These are phyloP conservation scores for Miscanthus lutarioriparius DNA, from an alignment of 176 grass and related monocot species.

Conservation along the genomic window DNA sequence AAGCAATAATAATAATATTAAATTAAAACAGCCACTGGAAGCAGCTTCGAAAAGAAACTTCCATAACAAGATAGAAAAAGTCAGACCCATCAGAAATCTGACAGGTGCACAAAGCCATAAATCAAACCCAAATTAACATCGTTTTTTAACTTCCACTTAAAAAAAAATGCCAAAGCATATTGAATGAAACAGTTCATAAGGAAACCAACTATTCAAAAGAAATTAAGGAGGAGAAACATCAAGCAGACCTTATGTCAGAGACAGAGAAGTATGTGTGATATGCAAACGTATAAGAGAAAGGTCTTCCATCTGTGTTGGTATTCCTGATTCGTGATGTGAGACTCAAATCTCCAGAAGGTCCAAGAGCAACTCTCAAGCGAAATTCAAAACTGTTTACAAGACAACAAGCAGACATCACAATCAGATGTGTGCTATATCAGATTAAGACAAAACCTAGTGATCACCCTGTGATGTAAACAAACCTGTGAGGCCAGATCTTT, in stretches of 20 bases:
- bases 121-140: not conserved
- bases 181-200: not conserved
- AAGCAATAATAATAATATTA: not conserved
- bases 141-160: not conserved
- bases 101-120: not conserved
- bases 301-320: conserved; percentile 75
- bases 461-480: not conserved
- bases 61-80: conserved; percentile 1
- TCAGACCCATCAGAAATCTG: not conserved
- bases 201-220: not conserved
- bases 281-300: conserved; percentile 88
- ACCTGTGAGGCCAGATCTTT: conserved; percentile 90
- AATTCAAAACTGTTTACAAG: conserved; percentile 52
- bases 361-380: conserved; percentile 88
- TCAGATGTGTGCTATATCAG: not conserved
- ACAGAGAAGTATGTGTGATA: conserved; percentile 97
- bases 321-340: conserved; percentile 90
- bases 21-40: not conserved
- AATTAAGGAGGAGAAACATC: conserved; percentile 3
- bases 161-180: not conserved
- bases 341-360: conserved; percentile 79
- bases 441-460: not conserved
- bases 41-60: not conserved
- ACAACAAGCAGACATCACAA: conserved; percentile 6
- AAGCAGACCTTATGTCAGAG: conserved; percentile 61